Percentiles rank a stretch among this genome's conserved stretches.
These are phyloP conservation scores for Whalleya microplaca DNA, from an alignment of 2,329 filamentous ascomycete species.

Conservation along the genomic window DNA sequence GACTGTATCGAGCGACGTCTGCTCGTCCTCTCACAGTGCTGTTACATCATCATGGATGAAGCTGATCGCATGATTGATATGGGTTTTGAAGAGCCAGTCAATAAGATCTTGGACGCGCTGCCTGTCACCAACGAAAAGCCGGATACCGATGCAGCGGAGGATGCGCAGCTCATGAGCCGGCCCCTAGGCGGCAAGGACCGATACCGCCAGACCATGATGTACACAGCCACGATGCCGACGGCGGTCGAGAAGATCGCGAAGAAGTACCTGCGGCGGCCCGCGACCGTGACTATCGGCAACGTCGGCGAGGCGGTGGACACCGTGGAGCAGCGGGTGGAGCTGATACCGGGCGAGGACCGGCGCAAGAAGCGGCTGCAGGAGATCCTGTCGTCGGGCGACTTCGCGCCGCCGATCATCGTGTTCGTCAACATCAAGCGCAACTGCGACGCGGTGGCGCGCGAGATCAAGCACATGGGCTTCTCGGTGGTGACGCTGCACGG, in stretches of 20 bases:
- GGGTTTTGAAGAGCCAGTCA: slow-evolving; percentile 95
- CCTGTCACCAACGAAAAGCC: slow-evolving; percentile 94
- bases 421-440: slow-evolving; percentile 99
- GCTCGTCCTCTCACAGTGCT: slow-evolving; percentile 92
- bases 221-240: slow-evolving; percentile 96
- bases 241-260: slow-evolving; percentile 94
- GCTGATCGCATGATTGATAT: slow-evolving; percentile 99
- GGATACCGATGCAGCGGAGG: slow-evolving; percentile 88
- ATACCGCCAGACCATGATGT: slow-evolving; percentile 99
- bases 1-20: slow-evolving; percentile 95
- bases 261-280: slow-evolving; percentile 91
- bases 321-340: slow-evolving; percentile 95
- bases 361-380: slow-evolving; percentile 95
- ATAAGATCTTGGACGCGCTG: slow-evolving; percentile 94
- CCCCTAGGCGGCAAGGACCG: slow-evolving; percentile 75
- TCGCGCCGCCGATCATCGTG: slow-evolving; percentile 90
- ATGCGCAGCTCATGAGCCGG: slow-evolving; percentile 80
- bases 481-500: slow-evolving; percentile 89
- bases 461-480: slow-evolving; percentile 94
- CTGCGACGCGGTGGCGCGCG: slow-evolving; percentile 90
- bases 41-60: slow-evolving; percentile 99
- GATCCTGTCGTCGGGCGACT: slow-evolving; percentile 80
- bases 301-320: slow-evolving; percentile 95
- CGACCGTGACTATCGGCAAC: slow-evolving; percentile 93
- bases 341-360: slow-evolving; percentile 88